Evolutionary conservation across 2,329 filamentous ascomycete genomes (phyloP).

Genomic region (Hymenoscyphus fraxineus): DNA sequence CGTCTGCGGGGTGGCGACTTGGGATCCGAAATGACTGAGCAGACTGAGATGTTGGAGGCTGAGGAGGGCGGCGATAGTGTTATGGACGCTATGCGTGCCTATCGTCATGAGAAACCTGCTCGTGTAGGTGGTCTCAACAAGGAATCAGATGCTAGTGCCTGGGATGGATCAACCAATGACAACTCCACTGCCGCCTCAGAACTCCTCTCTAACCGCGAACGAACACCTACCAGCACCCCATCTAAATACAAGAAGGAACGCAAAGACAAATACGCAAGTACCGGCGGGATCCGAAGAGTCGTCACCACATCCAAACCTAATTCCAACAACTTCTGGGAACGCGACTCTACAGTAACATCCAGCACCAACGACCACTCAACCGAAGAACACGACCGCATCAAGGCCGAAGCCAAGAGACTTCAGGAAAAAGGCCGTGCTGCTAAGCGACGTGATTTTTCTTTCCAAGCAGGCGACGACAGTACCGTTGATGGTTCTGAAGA

Average conservation of each 20-base stretch:
- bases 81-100: slow-evolving; percentile 69
- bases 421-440: slow-evolving; percentile 49
- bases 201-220: slow-evolving; percentile 55
- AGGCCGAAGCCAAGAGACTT: slow-evolving; percentile 53
- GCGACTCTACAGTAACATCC: slow-evolving; percentile 11
- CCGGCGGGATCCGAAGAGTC: slow-evolving; percentile 32
- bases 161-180: slow-evolving; percentile 69
- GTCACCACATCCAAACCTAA: slow-evolving; percentile 17
- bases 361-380: slow-evolving; percentile 4
- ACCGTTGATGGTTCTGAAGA: slow-evolving; percentile 21
- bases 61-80: slow-evolving; percentile 52
- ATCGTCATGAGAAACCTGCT: slow-evolving; percentile 82
- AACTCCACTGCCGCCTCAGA: slow-evolving; percentile 40
- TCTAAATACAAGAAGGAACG: slow-evolving; percentile 33
- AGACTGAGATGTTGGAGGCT: slow-evolving; percentile 30
- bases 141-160: slow-evolving; percentile 71
- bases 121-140: slow-evolving; percentile 87
- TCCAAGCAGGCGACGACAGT: slow-evolving; percentile 32
- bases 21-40: slow-evolving; percentile 35
- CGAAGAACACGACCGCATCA: slow-evolving; percentile 42
- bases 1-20: slow-evolving; percentile 14
- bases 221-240: slow-evolving; percentile 53
- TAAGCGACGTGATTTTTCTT: slow-evolving; percentile 34
- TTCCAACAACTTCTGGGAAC: slow-evolving; percentile 18
- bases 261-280: slow-evolving; percentile 25